These are phyloP conservation scores for Lagerstroemia speciosa DNA, from an alignment of 345 rosid species.

Conservation along the genomic window DNA sequence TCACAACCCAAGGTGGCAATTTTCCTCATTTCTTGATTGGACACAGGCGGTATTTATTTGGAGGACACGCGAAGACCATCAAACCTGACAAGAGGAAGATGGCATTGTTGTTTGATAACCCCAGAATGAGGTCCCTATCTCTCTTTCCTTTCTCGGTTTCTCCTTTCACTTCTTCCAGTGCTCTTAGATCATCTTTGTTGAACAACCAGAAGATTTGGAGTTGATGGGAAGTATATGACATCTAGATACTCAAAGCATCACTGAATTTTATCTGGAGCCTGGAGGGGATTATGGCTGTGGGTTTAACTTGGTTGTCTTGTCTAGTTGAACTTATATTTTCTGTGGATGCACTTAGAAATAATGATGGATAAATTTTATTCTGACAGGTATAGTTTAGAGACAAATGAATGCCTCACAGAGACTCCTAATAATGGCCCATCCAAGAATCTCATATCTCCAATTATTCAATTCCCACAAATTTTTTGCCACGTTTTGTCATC, in stretches of 20 bases:
- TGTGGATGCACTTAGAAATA: not conserved
- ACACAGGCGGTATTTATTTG: slow-evolving; percentile 77
- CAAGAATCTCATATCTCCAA: not conserved
- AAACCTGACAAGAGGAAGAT: slow-evolving; percentile 86
- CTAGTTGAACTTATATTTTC: not conserved
- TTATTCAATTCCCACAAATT: not conserved
- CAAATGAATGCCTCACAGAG: not conserved
- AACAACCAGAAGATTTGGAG: not conserved
- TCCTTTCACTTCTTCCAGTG: not conserved
- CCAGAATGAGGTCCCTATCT: slow-evolving; percentile 49
- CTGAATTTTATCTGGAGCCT: not conserved
- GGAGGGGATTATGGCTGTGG: not conserved
- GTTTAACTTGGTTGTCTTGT: not conserved
- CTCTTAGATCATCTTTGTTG: not conserved
- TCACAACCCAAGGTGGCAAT: slow-evolving; percentile 97
- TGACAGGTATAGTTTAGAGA: not conserved
- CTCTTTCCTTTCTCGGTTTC: slow-evolving; percentile 7
- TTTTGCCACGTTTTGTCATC: too few species aligned
- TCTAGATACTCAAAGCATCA: not conserved
- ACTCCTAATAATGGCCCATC: not conserved
- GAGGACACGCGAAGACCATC: slow-evolving; percentile 86
- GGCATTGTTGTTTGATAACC: slow-evolving; percentile 77
- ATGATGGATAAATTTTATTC: not conserved
- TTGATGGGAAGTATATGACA: not conserved
- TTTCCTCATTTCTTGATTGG: slow-evolving; percentile 97